A percentile compares a stretch with the other conserved stretches of the same genome.
Conservation (phyloP, 345 rosid species). For the Gossypium rotundifolium region DNA sequence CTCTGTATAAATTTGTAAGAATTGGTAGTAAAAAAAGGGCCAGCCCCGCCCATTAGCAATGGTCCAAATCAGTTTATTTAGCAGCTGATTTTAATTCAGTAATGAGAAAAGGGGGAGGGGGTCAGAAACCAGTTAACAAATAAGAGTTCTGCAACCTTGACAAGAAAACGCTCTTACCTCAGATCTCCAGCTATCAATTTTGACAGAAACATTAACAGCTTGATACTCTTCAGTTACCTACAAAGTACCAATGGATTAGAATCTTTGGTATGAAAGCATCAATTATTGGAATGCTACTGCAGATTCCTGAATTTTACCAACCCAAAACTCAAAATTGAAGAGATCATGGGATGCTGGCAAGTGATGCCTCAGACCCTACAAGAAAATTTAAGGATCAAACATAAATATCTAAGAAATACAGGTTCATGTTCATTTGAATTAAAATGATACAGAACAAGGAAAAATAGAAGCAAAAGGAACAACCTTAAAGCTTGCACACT, state of each 20-base stretch:
- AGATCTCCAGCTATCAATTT: constrained; percentile 59
- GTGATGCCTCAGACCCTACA: constrained; percentile 83
- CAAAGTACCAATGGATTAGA: constrained; percentile 25
- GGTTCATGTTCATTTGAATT: background rate
- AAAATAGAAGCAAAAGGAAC: constrained; percentile 2
- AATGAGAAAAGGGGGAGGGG: background rate
- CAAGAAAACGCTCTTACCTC: constrained; percentile 56
- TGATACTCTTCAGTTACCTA: constrained; percentile 90
- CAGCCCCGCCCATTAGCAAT: background rate
- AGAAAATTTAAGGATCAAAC: background rate
- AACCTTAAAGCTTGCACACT: constrained; percentile 95
- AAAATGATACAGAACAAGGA: background rate
- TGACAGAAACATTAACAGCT: constrained; percentile 84
- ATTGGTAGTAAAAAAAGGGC: background rate
- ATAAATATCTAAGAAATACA: background rate
- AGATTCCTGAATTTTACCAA: constrained; percentile 74
- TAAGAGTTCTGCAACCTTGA: background rate
- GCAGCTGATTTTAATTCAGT: background rate
- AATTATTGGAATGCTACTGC: constrained; percentile 17
- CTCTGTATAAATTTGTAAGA: background rate
- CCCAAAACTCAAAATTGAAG: constrained; percentile 97
- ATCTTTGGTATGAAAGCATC: constrained; percentile 15
- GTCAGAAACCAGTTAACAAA: background rate
- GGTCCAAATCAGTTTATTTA: background rate
- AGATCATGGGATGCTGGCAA: constrained; percentile 89